A percentile compares a stretch with the other conserved stretches of the same genome.
These are phyloP conservation scores for Spergularia azorica DNA, from an alignment of 179 eudicot genomes.

Conservation along the genomic window DNA sequence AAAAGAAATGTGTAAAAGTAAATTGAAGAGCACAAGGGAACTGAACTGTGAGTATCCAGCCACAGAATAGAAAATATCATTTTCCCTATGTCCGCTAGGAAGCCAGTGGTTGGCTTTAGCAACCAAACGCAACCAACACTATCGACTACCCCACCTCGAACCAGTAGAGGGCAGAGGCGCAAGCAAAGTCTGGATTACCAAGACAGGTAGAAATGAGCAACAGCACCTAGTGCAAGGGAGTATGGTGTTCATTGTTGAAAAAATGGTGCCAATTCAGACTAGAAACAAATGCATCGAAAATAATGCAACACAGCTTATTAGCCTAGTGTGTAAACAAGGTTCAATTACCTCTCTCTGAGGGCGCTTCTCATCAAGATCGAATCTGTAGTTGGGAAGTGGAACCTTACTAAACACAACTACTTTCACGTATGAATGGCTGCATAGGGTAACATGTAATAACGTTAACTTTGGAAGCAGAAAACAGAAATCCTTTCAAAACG, in stretches of 20 bases:
- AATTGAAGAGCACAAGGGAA: too few species aligned
- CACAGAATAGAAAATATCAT: not conserved
- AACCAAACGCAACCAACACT: not conserved
- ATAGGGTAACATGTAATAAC: slow-evolving; percentile 14
- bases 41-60: slow-evolving; percentile 1
- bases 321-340: not conserved
- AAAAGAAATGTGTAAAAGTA: not conserved
- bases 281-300: not conserved
- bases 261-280: not conserved
- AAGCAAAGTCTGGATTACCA: not conserved
- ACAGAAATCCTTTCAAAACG: not conserved
- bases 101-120: not conserved
- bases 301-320: not conserved
- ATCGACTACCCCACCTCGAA: slow-evolving; percentile 5
- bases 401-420: slow-evolving; percentile 84
- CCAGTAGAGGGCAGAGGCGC: not conserved
- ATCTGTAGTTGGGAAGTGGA: slow-evolving; percentile 89
- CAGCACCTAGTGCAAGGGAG: not conserved
- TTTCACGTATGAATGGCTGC: slow-evolving; percentile 75
- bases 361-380: slow-evolving; percentile 92
- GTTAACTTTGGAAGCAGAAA: slow-evolving; percentile 4
- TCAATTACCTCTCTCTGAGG: slow-evolving; percentile 86
- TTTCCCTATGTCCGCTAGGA: not conserved
- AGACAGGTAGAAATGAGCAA: slow-evolving; percentile 10
- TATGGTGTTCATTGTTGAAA: not conserved